Conservation (phyloP, 768 basidiomycete genomes). For the Suillus paluster region DNA sequence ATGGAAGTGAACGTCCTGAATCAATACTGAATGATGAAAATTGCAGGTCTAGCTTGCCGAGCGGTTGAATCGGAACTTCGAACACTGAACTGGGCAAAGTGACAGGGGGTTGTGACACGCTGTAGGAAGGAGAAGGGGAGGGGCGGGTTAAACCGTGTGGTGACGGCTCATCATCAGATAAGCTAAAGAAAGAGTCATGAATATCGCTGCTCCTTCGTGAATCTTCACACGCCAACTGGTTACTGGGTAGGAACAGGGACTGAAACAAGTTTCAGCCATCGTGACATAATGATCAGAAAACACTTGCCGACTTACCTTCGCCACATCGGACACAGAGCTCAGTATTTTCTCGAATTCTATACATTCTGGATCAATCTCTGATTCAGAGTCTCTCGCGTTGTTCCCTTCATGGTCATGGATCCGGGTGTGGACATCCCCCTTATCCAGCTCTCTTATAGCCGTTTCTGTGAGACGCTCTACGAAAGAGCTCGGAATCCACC, state of each 20-base stretch:
- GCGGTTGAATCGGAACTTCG: background rate
- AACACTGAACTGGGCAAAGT: constrained; percentile 37
- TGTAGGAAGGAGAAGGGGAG: constrained; percentile 40
- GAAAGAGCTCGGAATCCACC: constrained; percentile 80
- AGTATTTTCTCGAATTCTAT: background rate
- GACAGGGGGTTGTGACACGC: constrained; percentile 36
- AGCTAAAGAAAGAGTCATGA: constrained; percentile 14
- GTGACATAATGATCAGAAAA: background rate
- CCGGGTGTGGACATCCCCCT: constrained; percentile 9
- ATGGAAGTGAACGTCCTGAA: background rate
- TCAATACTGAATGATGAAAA: background rate
- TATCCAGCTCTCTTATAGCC: background rate
- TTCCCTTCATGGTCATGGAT: constrained; percentile 53
- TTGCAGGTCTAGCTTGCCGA: background rate
- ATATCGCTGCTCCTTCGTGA: background rate
- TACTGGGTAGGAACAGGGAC: background rate
- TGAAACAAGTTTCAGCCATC: background rate
- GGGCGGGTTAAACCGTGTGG: constrained; percentile 7
- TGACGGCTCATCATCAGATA: constrained; percentile 14
- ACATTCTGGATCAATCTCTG: background rate
- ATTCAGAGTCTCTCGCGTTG: constrained; percentile 39
- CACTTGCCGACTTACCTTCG: background rate
- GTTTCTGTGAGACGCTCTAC: constrained; percentile 51
- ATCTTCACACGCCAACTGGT: background rate
- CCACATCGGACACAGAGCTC: background rate